Base-by-base conservation (phyloP, 768 basidiomycete genomes). In the Boletus vermiculosoides region DNA sequence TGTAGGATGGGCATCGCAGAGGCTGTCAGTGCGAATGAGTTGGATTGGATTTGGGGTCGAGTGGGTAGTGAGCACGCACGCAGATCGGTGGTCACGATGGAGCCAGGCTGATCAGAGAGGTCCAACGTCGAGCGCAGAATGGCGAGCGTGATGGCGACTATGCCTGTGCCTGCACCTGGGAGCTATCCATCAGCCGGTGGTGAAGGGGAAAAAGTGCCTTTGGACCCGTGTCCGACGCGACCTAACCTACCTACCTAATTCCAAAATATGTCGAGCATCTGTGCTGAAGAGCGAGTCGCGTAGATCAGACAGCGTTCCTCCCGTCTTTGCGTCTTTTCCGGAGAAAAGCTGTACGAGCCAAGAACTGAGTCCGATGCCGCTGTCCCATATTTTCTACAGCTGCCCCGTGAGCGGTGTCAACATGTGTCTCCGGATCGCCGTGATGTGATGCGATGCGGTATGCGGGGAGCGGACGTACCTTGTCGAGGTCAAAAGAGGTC, bases 311-410 rank as follows among this genome's bases (percentile, higher is more conserved):
- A 68, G 56, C 2, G 1, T 1, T 16, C 58, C 54, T 5, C 41
- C 41, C 1, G 16, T 31, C 37, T 34, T 58, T 16, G 48, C 25
- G 0, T 42, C 13, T 5, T 45, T 57, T 46, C 55, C 52, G 13
- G 51, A 52, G 74, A 67, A 60, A 57, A 77, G 71, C 30, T 56
- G 67, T 1, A 81, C 75, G 5, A 96, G 74, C 90, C 90, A 94
- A 3, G 92, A 82, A 55, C 88, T 86, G 20, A 94, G 74, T 7
- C 90, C 93, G 46, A 96, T 79, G 2, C 94, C 94, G 42, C 93
- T 94, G 68, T 96, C 94, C 94, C 94, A 97, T 52, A 96, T 82
- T 92, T 96, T 96, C 94, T 96, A 75, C 28, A 37, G 23, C 53
- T 31, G 9, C 13, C 3, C 20, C 52, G 60, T 61, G 52, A 69